phyloP scores from a whole-genome alignment of 2,329 filamentous ascomycete genomes.

The Penicillium occitanis region DNA sequence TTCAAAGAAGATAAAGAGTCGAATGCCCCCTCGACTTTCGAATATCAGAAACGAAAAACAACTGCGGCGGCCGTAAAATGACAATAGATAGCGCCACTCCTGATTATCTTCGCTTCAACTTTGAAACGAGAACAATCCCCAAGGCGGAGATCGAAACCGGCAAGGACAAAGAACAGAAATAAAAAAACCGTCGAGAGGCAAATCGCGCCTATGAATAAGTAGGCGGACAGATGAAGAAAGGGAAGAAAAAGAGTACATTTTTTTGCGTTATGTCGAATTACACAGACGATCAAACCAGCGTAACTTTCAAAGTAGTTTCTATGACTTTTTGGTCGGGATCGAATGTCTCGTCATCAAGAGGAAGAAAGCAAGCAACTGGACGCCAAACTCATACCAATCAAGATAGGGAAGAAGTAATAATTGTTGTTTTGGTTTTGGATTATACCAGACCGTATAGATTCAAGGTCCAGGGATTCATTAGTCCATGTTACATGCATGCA shows the following conservation, averaged over 20 bases:
- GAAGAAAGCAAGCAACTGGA: conserved; percentile 1
- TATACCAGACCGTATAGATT: neutral
- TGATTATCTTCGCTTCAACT: neutral
- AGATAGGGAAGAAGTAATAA: conserved; percentile 12
- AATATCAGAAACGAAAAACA: neutral
- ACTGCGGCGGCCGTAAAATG: conserved; percentile 12
- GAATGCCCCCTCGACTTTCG: neutral
- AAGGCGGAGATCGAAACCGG: neutral
- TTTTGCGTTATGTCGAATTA: conserved; percentile 16
- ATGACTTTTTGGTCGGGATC: conserved; percentile 11
- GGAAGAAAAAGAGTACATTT: conserved; percentile 3
- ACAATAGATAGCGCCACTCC: neutral
- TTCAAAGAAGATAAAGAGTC: conserved; percentile 1
- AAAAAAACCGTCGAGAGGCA: conserved; percentile 7
- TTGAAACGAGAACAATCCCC: neutral
- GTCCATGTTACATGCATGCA: conserved; percentile 10
- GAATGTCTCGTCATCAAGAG: conserved; percentile 6
- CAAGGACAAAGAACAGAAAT: conserved; percentile 8
- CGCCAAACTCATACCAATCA: conserved; percentile 6
- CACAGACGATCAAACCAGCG: conserved; percentile 17
- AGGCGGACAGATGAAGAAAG: neutral
- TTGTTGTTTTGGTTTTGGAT: conserved; percentile 9
- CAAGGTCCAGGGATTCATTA: conserved; percentile 11
- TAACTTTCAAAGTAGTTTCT: conserved; percentile 9
- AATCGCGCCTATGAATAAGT: neutral